Percentiles rank a stretch among this genome's conserved stretches.
Evolutionary conservation across 805 yeast genomes (phyloP).

Genomic region (Teunomyces pallodes): DNA sequence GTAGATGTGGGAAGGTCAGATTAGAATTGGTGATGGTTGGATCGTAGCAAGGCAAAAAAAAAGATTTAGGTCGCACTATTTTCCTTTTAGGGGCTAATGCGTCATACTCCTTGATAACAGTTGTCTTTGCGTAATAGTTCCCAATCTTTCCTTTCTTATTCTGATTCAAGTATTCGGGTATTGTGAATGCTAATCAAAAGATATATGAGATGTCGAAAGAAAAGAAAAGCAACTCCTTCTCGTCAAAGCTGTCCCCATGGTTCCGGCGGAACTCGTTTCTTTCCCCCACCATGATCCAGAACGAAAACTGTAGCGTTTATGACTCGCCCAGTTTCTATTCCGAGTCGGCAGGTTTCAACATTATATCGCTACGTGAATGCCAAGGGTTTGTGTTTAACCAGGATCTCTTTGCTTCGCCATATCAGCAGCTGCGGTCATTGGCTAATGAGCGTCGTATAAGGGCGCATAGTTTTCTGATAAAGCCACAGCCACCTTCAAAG

Average conservation of each 20-base stretch:
- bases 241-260: constrained; percentile 40
- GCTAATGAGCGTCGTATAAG: constrained; percentile 33
- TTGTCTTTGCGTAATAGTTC: background rate
- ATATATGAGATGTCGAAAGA: background rate
- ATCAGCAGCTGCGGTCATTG: constrained; percentile 51
- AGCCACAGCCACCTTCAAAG: constrained; percentile 7
- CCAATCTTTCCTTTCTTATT: background rate
- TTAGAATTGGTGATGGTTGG: no score
- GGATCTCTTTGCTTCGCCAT: constrained; percentile 69
- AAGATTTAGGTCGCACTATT: background rate
- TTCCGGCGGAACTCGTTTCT: constrained; percentile 56
- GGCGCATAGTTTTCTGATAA: constrained; percentile 18
- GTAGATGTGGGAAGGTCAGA: no score
- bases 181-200: background rate
- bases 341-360: constrained; percentile 25
- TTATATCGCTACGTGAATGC: constrained; percentile 53
- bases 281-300: constrained; percentile 54
- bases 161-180: background rate
- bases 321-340: constrained; percentile 39
- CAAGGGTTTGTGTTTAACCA: constrained; percentile 80
- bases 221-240: constrained; percentile 22
- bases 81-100: constrained; percentile 1
- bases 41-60: background rate
- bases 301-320: constrained; percentile 55
- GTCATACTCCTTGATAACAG: background rate